Conservation (phyloP, 2,329 filamentous ascomycete genomes). For the Teratosphaeria destructans region DNA sequence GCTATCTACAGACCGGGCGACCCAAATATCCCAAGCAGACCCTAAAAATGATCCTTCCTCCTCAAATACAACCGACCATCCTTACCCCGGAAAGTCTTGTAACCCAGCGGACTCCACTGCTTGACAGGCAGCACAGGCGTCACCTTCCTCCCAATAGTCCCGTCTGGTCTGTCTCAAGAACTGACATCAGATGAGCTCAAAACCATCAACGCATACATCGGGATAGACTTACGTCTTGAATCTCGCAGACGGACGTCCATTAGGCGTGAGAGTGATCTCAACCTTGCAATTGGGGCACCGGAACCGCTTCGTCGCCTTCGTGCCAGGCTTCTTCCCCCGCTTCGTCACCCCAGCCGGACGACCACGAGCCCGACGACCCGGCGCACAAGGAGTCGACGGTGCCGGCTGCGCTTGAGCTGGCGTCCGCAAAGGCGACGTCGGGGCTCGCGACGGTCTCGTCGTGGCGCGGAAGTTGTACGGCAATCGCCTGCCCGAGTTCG, state of each 20-base stretch:
- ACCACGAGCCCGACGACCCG: background rate
- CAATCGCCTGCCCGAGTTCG: background rate
- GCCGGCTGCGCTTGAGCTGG: background rate
- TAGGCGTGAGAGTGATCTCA: background rate
- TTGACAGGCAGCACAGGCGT: background rate
- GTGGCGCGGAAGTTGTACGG: background rate
- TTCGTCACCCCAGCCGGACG: background rate
- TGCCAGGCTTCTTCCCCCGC: background rate
- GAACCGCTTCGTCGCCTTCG: background rate
- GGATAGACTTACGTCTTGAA: background rate
- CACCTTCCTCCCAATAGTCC: background rate
- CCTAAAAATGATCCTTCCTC: slow-evolving; percentile 42
- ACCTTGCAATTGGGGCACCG: slow-evolving; percentile 1
- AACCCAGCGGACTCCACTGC: background rate
- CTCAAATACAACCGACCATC: slow-evolving; percentile 18
- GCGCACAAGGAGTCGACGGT: background rate
- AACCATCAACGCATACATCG: background rate
- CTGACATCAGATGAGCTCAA: background rate
- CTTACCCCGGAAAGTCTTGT: background rate
- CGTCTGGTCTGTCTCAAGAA: background rate
- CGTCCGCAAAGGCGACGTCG: background rate
- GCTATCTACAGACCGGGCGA: no score
- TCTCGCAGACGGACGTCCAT: background rate
- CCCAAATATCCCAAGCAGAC: background rate
- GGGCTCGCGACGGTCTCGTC: background rate